Percentiles rank a stretch among this genome's conserved stretches.
Evolutionary conservation across 768 basidiomycete species (phyloP).

Genomic region (Brasilioporus rufonigricans): DNA sequence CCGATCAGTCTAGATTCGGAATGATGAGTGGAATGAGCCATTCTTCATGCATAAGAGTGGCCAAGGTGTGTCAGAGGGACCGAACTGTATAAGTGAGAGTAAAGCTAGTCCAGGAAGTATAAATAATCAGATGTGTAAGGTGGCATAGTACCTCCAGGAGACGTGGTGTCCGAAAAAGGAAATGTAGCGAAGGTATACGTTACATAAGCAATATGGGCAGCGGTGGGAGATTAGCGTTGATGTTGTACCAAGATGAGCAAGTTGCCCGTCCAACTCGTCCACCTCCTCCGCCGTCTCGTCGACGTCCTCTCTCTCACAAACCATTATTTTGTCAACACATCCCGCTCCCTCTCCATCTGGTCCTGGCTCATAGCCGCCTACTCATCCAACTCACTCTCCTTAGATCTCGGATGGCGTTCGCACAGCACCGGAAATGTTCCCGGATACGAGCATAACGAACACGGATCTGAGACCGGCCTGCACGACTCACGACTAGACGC

Average conservation of each 20-base stretch:
- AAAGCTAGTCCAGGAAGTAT: no score
- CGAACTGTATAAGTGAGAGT: no score
- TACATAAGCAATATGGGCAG: constrained; percentile 8
- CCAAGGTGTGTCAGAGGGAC: no score
- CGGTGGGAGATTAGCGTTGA: not conserved
- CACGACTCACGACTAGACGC: not conserved
- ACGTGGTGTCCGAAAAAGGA: not conserved
- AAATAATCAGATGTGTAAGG: no score
- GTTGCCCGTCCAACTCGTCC: constrained; percentile 37
- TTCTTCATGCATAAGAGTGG: no score
- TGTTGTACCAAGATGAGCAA: constrained; percentile 30
- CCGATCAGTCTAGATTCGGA: no score
- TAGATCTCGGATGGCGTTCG: not conserved
- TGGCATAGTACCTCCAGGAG: no score
- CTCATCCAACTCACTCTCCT: not conserved
- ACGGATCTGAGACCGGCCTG: not conserved
- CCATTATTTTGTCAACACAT: constrained; percentile 29
- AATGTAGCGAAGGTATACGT: not conserved
- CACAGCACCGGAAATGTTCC: not conserved
- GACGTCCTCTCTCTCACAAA: constrained; percentile 70
- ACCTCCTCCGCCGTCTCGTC: constrained; percentile 61
- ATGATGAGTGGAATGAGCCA: no score
- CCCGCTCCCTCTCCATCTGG: not conserved
- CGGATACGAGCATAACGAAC: not conserved
- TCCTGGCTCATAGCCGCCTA: constrained; percentile 17